Percentiles rank a stretch among this genome's conserved stretches.
phyloP scores from a whole-genome alignment of 1,139 yeast genomes.

The Sugiyamaella paludigena region DNA sequence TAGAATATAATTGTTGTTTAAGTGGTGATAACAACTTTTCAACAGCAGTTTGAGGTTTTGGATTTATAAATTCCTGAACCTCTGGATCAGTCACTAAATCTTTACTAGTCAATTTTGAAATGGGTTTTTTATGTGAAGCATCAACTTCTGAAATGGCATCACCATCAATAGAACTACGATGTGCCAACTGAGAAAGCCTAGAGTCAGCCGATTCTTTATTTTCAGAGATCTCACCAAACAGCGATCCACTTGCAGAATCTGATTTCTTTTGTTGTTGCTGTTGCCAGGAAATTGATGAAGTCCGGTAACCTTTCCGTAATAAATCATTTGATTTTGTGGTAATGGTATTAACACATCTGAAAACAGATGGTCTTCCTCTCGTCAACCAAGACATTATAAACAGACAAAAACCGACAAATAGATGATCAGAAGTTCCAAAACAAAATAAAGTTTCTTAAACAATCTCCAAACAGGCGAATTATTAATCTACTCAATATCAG shows the following conservation, averaged over 20 bases:
- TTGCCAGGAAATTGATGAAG: not conserved
- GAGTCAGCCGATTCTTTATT: conserved; percentile 22
- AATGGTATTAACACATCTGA: too few relatives aligned
- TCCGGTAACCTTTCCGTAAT: not conserved
- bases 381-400: too few relatives aligned
- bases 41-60: conserved; percentile 35
- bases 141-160: conserved; percentile 10
- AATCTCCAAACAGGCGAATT: too few relatives aligned
- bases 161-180: conserved; percentile 12
- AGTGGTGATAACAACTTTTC: conserved; percentile 64
- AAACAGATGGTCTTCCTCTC: too few relatives aligned
- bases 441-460: too few relatives aligned
- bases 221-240: conserved; percentile 29
- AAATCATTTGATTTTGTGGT: too few relatives aligned
- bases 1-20: conserved; percentile 61
- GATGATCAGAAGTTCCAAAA: too few relatives aligned
- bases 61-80: conserved; percentile 23
- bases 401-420: too few relatives aligned
- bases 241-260: conserved; percentile 16
- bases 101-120: conserved; percentile 18
- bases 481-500: too few relatives aligned
- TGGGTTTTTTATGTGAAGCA: conserved; percentile 7
- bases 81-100: conserved; percentile 27
- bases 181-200: conserved; percentile 18
- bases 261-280: not conserved